phyloP scores from a whole-genome alignment of 805 yeast genomes.

The Suhomyces prunicola region DNA sequence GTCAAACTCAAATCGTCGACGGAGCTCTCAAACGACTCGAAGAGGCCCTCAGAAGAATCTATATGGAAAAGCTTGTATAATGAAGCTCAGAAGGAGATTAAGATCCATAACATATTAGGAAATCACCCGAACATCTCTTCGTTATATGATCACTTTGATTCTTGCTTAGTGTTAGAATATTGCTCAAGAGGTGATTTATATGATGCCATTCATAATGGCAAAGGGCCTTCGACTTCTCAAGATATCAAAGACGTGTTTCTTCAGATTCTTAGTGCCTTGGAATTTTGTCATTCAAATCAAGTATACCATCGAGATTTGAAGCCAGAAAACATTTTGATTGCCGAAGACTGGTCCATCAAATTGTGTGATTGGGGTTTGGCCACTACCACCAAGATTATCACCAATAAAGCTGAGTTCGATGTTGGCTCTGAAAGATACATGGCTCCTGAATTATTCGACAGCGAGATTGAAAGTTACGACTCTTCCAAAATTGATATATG shows the following conservation, averaged over 20 bases:
- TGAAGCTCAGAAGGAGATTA: conserved; percentile 69
- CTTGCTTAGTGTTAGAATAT: conserved; percentile 64
- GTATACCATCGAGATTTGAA: conserved; percentile 28
- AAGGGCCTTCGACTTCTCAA: conserved; percentile 58
- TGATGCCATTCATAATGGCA: conserved; percentile 65
- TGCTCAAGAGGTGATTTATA: conserved; percentile 86
- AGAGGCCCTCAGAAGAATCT: conserved; percentile 16
- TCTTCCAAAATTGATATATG: conserved; percentile 84
- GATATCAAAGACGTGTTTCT: conserved; percentile 54
- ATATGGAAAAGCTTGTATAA: conserved; percentile 33
- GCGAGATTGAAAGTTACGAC: conserved; percentile 56
- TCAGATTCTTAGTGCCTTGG: conserved; percentile 49
- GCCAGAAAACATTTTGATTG: conserved; percentile 24
- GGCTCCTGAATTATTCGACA: conserved; percentile 90
- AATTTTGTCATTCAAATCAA: conserved; percentile 46
- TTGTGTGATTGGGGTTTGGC: conserved; percentile 61
- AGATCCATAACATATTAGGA: conserved; percentile 62
- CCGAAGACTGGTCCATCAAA: conserved; percentile 52
- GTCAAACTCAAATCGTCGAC: conserved; percentile 21
- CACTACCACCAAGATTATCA: conserved; percentile 49
- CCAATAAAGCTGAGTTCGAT: conserved; percentile 60
- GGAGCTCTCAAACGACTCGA: conserved; percentile 1
- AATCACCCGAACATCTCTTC: conserved; percentile 44
- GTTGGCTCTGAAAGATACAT: conserved; percentile 88
- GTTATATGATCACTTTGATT: conserved; percentile 49